phyloP scores from a whole-genome alignment of 202 grass and related monocot genomes.

The Hordeum pubiflorum region DNA sequence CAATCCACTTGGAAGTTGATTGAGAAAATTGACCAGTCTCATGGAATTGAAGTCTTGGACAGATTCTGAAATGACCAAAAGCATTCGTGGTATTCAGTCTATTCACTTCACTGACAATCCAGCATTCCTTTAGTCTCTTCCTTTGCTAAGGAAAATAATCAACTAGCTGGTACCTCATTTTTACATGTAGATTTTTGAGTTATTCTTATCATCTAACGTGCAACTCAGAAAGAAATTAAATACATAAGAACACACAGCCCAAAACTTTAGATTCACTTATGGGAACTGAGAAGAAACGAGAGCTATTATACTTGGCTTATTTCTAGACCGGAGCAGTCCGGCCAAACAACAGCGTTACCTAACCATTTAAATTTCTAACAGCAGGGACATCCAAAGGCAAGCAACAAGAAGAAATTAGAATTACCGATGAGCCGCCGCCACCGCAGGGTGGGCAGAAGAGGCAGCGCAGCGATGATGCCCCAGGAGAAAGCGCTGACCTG shows the following conservation, averaged over 20 bases:
- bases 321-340: not conserved
- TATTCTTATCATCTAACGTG: not conserved
- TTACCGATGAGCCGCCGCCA: slow-evolving; percentile 33
- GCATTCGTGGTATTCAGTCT: not conserved
- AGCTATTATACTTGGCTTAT: not conserved
- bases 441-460: slow-evolving; percentile 48
- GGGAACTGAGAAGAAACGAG: not conserved
- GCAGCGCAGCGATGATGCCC: slow-evolving; percentile 30
- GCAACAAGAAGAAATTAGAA: slow-evolving; percentile 36
- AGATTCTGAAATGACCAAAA: slow-evolving; percentile 9
- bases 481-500: slow-evolving; percentile 19
- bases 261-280: not conserved
- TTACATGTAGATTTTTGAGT: not conserved
- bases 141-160: not conserved
- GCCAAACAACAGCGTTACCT: not conserved
- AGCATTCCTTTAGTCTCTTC: not conserved
- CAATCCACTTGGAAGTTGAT: not conserved
- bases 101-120: slow-evolving; percentile 2
- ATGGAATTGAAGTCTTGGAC: not conserved
- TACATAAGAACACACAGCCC: not conserved
- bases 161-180: not conserved
- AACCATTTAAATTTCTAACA: slow-evolving; percentile 28
- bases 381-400: slow-evolving; percentile 62
- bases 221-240: not conserved
- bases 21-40: not conserved